Base-by-base conservation (phyloP, 176 grass and related monocot genomes). In the Aegilops tauschii region DNA sequence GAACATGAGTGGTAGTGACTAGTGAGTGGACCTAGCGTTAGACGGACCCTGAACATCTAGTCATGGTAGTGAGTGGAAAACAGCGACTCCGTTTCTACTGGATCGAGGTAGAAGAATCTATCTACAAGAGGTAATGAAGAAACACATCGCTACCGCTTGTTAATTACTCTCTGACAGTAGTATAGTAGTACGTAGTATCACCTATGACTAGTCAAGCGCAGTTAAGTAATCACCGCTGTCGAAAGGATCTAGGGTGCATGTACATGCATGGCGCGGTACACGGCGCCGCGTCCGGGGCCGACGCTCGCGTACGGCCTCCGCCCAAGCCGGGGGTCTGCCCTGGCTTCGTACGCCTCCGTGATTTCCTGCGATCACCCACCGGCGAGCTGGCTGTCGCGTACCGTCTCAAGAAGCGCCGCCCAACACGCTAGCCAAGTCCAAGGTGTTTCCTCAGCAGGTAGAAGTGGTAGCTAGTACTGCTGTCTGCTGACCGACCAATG, bases 291-390 rank as follows among this genome's bases (percentile, higher is more conserved):
- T 75, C 39, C 20, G 69, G 31, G 52, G 81, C 69, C 21, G 82
- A 83, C 69, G 66, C 44, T 30, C 34, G 52, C n/a, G 69, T 84
- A 84, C 54, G 82, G 16, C 9, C 21, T 28, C 68, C 69, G 82
- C 35, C 35, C 27, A 34, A 29, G n/a, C 49, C 81, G 81, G 79
- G 29, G 16, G 50, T 54, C 50, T 18, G 50, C 50, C 50, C 50
- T 18, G 18, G 50, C 44, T 1, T 16, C 30, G 27, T 3, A 54
- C 37, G 78, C 6, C 35, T 20, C 9, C 50, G 50, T 54, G 50
- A 54, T 54, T 54, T 54, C 5, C 50, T 54, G 50, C 50, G 50
- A 54, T 54, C 50, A 18, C 50, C 63, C 67, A 8, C 34, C 67
- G 67, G 67, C 65, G 67, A 69, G 32, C 67, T 69, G 11, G 28